Evolutionary conservation across 495 filamentous ascomycete species (phyloP).

Genomic region (Penicillium lagena): DNA sequence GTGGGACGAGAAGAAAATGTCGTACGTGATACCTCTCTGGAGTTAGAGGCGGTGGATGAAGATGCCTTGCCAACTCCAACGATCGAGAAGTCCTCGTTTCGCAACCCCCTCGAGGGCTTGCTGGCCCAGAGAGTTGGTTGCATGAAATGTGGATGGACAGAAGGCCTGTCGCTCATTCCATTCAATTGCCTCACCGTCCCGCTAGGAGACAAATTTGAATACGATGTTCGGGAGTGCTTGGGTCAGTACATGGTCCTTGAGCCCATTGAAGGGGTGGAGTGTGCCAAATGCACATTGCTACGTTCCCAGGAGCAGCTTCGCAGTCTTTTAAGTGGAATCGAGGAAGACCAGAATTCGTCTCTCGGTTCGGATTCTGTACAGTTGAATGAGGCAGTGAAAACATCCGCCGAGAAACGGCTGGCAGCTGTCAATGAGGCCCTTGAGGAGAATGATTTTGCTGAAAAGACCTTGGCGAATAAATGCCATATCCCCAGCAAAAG

Average conservation of each 20-base stretch:
- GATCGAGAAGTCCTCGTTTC: constrained; percentile 14
- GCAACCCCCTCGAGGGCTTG: constrained; percentile 79
- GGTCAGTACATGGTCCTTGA: constrained; percentile 83
- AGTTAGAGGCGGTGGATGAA: not conserved
- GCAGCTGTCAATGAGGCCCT: constrained; percentile 60
- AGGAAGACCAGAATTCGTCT: constrained; percentile 16
- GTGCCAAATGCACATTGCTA: constrained; percentile 81
- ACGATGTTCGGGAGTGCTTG: constrained; percentile 69
- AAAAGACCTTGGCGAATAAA: constrained; percentile 62
- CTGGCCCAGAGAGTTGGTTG: constrained; percentile 88
- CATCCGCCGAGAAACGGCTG: constrained; percentile 44
- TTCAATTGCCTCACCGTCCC: constrained; percentile 92
- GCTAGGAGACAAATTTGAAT: constrained; percentile 49
- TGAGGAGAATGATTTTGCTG: constrained; percentile 72
- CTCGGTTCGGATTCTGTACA: constrained; percentile 14
- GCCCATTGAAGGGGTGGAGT: constrained; percentile 80
- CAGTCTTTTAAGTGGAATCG: constrained; percentile 33
- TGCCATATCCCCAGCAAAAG: constrained; percentile 68
- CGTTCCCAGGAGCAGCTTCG: constrained; percentile 41
- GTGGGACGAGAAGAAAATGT: constrained; percentile 32
- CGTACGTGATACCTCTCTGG: constrained; percentile 12
- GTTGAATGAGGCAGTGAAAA: constrained; percentile 24
- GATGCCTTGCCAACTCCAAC: not conserved
- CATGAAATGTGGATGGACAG: constrained; percentile 75
- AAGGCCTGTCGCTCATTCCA: constrained; percentile 78